Percentiles rank a stretch among this genome's conserved stretches.
Evolutionary conservation across 345 rosid species (phyloP).

Genomic region (Cardiospermum halicacabum): DNA sequence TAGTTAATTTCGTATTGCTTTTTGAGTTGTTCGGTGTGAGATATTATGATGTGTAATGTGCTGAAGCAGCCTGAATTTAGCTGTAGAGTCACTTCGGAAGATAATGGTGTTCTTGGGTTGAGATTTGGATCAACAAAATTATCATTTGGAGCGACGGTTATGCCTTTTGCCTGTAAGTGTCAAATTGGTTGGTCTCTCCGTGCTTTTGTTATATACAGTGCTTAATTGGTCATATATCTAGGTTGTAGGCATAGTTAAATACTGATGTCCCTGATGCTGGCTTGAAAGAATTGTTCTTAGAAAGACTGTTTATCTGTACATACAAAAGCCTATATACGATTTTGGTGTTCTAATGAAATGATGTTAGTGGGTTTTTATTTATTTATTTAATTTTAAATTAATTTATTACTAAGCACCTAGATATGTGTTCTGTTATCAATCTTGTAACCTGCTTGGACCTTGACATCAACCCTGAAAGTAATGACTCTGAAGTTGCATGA

Average conservation of each 20-base stretch:
- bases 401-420: neutral
- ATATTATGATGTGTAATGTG: conserved; percentile 9
- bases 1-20: neutral
- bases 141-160: conserved; percentile 63
- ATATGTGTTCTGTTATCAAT: neutral
- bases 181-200: neutral
- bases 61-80: conserved; percentile 16
- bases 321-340: neutral
- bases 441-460: neutral
- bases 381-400: too few relatives aligned
- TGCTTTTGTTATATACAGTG: neutral
- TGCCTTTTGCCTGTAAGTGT: conserved; percentile 52
- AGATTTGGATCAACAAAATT: conserved; percentile 72
- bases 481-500: neutral
- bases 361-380: neutral
- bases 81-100: conserved; percentile 46
- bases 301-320: neutral
- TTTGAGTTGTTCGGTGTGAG: neutral
- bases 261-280: neutral
- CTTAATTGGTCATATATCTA: neutral
- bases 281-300: neutral
- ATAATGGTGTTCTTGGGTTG: conserved; percentile 70
- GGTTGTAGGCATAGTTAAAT: neutral
- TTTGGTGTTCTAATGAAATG: neutral
- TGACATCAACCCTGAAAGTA: neutral